These are phyloP conservation scores for Vitis riparia DNA, from an alignment of 164 flowering plant species.

Conservation along the genomic window DNA sequence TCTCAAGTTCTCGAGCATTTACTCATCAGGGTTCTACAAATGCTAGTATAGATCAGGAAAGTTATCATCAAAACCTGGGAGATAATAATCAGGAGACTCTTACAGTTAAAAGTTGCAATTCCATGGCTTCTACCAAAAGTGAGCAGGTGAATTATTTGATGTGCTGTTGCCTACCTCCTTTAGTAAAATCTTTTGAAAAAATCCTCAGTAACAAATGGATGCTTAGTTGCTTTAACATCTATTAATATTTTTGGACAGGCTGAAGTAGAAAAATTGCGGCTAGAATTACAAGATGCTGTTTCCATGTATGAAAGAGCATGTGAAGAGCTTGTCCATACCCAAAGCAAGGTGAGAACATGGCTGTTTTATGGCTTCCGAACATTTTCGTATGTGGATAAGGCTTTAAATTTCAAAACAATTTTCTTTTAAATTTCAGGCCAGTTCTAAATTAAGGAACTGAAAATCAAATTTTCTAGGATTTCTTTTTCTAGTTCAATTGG, in stretches of 20 bases:
- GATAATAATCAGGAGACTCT: conserved; percentile 10
- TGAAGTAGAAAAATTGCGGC: conserved; percentile 52
- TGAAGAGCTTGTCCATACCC: conserved; percentile 60
- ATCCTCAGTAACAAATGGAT: neutral
- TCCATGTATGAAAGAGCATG: conserved; percentile 67
- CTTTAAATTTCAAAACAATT: neutral
- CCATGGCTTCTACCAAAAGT: conserved; percentile 19
- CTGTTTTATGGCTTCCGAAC: neutral
- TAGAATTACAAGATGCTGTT: conserved; percentile 52
- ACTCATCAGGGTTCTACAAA: conserved; percentile 6
- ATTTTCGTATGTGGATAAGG: neutral
- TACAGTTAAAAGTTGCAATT: conserved; percentile 8
- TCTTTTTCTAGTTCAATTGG: too few relatives aligned
- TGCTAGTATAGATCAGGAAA: conserved; percentile 10
- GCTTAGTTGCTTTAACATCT: neutral
- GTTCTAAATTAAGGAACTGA: neutral
- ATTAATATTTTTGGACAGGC: conserved; percentile 24
- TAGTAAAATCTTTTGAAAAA: neutral
- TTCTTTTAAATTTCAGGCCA: neutral
- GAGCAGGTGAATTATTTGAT: conserved; percentile 32
- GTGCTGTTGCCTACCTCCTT: neutral
- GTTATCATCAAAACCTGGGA: conserved; percentile 18
- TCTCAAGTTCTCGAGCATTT: conserved; percentile 23
- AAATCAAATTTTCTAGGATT: neutral
- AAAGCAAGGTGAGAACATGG: conserved; percentile 47